phyloP scores from a whole-genome alignment of 768 basidiomycete species.

The Rhizopogon vulgaris region DNA sequence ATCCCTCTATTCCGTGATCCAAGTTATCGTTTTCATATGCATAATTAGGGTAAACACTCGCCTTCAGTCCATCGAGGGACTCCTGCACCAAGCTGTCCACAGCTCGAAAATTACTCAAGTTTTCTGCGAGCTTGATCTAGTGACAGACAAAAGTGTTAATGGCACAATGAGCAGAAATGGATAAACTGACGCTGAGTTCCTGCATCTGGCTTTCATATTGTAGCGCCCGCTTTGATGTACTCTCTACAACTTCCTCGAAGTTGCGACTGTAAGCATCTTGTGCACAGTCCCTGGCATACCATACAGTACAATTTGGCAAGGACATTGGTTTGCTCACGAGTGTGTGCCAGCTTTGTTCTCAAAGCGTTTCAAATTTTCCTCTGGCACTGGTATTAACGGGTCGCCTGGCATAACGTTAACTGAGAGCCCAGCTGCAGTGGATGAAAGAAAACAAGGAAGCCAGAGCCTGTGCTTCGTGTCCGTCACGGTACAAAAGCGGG shows the following conservation, averaged over 20 bases:
- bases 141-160: background rate
- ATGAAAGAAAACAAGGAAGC: background rate
- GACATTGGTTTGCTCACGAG: constrained; percentile 11
- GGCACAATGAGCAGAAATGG: too few relatives aligned
- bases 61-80: constrained; percentile 55
- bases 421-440: background rate
- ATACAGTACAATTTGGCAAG: background rate
- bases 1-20: constrained; percentile 38
- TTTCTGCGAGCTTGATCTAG: constrained; percentile 61
- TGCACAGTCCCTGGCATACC: constrained; percentile 2
- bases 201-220: constrained; percentile 54
- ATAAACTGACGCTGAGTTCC: constrained; percentile 45
- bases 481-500: background rate
- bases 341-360: background rate
- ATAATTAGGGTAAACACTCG: constrained; percentile 21
- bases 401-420: background rate
- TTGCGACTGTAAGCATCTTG: constrained; percentile 3
- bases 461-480: background rate
- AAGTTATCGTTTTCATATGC: background rate
- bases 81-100: constrained; percentile 67
- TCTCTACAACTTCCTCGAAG: constrained; percentile 41
- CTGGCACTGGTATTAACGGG: constrained; percentile 2
- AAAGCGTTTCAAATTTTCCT: background rate
- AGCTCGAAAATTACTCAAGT: constrained; percentile 68
- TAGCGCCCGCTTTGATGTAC: constrained; percentile 39